These are phyloP conservation scores for Pichia norvegensis DNA, from an alignment of 1,139 yeast genomes.

Conservation along the genomic window DNA sequence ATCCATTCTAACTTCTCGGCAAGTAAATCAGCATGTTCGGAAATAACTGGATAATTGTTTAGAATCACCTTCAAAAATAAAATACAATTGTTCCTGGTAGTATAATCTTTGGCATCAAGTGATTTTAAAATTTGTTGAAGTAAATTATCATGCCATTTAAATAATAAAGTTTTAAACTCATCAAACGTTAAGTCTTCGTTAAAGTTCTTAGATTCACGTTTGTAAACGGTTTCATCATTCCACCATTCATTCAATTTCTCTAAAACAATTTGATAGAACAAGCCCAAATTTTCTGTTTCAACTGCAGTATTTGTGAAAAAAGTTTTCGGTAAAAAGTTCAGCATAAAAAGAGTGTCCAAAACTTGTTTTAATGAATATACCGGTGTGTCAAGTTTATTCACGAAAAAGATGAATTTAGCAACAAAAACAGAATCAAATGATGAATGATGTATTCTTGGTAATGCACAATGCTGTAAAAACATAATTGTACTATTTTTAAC, in stretches of 20 bases:
- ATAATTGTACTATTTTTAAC: conserved; percentile 17
- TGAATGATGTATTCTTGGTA: conserved; percentile 75
- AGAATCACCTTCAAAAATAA: conserved; percentile 61
- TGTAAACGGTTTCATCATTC: conserved; percentile 30
- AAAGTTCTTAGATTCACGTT: conserved; percentile 28
- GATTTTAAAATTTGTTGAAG: conserved; percentile 42
- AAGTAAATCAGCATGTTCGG: conserved; percentile 56
- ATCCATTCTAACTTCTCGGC: conserved; percentile 43
- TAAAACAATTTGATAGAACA: conserved; percentile 58
- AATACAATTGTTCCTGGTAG: conserved; percentile 76
- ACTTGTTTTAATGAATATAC: conserved; percentile 40
- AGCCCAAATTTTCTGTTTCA: conserved; percentile 79
- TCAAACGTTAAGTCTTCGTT: conserved; percentile 26
- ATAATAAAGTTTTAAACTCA: conserved; percentile 38
- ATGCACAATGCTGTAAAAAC: conserved; percentile 50
- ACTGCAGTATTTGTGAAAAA: conserved; percentile 63
- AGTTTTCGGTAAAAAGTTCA: conserved; percentile 42
- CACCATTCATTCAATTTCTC: conserved; percentile 32
- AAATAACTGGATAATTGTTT: conserved; percentile 59
- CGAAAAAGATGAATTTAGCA: conserved; percentile 50
- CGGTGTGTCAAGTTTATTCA: conserved; percentile 38
- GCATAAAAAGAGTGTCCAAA: conserved; percentile 44
- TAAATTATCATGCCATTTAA: conserved; percentile 48
- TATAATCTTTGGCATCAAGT: conserved; percentile 55
- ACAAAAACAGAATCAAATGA: conserved; percentile 77